Conservation (phyloP, 192 early-diverging fungal genomes). For the Entomortierella chlamydospora region DNA sequence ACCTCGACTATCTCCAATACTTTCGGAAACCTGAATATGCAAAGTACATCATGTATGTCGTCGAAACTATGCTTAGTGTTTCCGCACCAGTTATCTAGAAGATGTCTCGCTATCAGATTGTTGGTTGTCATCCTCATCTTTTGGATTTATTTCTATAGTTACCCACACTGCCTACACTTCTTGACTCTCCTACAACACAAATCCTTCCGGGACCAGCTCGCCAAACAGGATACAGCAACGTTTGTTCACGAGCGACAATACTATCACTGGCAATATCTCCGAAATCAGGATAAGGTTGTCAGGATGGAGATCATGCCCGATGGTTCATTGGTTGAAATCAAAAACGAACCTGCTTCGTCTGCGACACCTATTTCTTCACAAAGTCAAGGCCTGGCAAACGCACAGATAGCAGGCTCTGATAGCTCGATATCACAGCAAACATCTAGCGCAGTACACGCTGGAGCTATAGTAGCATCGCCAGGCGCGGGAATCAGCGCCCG, state of each 20-base stretch:
- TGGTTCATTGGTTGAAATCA: slow-evolving; percentile 39
- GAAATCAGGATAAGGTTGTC: slow-evolving; percentile 58
- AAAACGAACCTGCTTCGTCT: slow-evolving; percentile 8
- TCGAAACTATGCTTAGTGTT: not conserved
- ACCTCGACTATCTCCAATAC: slow-evolving; percentile 91
- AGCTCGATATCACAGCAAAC: not conserved
- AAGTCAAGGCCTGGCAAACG: not conserved
- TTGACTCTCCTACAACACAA: slow-evolving; percentile 87
- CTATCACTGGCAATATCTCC: slow-evolving; percentile 77
- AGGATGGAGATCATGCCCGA: slow-evolving; percentile 53
- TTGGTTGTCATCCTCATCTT: not conserved
- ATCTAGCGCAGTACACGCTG: not conserved
- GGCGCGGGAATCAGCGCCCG: not conserved
- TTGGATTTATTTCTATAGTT: slow-evolving; percentile 59
- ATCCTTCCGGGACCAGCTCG: slow-evolving; percentile 82
- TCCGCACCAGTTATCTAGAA: not conserved
- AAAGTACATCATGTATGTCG: slow-evolving; percentile 81
- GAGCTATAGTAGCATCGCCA: not conserved
- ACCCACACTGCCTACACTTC: slow-evolving; percentile 89
- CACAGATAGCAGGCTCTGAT: not conserved
- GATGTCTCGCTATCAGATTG: not conserved
- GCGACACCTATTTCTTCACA: not conserved
- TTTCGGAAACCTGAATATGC: slow-evolving; percentile 93
- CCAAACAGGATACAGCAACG: slow-evolving; percentile 74
- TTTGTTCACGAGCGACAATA: slow-evolving; percentile 85